These are phyloP conservation scores for Trichoderma virens DNA, from an alignment of 495 filamentous ascomycete species.

Conservation along the genomic window DNA sequence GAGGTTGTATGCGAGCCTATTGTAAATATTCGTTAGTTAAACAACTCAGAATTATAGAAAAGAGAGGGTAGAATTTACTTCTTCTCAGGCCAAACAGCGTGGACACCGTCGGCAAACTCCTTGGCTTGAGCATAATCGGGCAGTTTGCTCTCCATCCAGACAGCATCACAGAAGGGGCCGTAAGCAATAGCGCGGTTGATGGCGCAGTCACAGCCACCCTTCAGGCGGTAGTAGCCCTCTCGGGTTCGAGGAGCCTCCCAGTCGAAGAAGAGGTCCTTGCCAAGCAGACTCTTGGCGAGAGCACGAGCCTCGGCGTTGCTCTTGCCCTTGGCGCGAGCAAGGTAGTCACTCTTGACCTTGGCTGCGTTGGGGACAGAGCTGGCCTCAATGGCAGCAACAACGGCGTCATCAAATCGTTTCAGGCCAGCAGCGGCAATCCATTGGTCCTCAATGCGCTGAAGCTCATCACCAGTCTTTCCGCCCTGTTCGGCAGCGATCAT, in stretches of 20 bases:
- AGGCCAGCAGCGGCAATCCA: constrained; percentile 80
- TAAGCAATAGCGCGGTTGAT: constrained; percentile 88
- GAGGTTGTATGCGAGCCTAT: constrained; percentile 91
- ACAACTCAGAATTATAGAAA: neutral
- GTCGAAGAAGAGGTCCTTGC: constrained; percentile 79
- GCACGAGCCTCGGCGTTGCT: constrained; percentile 70
- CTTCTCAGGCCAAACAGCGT: constrained; percentile 90
- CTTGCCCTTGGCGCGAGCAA: constrained; percentile 64
- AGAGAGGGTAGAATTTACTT: constrained; percentile 53
- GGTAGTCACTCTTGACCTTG: constrained; percentile 66
- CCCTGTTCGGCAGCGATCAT: constrained; percentile 79
- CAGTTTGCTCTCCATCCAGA: constrained; percentile 99
- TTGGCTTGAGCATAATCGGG: constrained; percentile 88
- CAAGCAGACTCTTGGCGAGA: constrained; percentile 74
- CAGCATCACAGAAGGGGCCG: constrained; percentile 87
- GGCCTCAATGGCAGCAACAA: constrained; percentile 70
- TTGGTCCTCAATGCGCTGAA: constrained; percentile 87
- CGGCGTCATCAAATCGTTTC: constrained; percentile 86
- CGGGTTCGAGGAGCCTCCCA: constrained; percentile 88
- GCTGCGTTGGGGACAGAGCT: constrained; percentile 41
- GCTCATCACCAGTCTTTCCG: constrained; percentile 71
- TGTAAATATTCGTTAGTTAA: constrained; percentile 14
- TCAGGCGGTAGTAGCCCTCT: constrained; percentile 88
- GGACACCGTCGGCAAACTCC: constrained; percentile 91
- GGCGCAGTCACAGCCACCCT: constrained; percentile 85